Evolutionary conservation across 345 rosid genomes (phyloP).

Genomic region (Brassica cretica): DNA sequence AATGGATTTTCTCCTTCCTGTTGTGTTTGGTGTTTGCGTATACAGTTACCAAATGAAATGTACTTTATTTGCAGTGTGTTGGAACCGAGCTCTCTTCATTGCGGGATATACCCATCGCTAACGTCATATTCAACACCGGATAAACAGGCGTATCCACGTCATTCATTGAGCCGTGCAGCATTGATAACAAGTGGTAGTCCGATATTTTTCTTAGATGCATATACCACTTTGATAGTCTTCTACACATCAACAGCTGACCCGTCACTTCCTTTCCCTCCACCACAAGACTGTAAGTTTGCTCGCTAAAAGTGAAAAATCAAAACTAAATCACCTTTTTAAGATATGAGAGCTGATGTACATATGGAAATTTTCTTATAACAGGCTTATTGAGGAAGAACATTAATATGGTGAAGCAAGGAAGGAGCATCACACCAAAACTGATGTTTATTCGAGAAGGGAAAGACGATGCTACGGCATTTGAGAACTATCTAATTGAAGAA

Average conservation of each 20-base stretch:
- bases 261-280: slow-evolving; percentile 86
- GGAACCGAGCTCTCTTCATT: slow-evolving; percentile 88
- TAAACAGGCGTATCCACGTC: slow-evolving; percentile 87
- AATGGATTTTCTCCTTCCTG: not conserved
- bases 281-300: slow-evolving; percentile 79
- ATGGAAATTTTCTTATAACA: slow-evolving; percentile 19
- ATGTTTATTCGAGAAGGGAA: slow-evolving; percentile 80
- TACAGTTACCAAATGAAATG: not conserved
- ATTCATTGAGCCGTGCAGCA: slow-evolving; percentile 87
- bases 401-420: slow-evolving; percentile 84
- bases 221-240: slow-evolving; percentile 79
- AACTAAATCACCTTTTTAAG: slow-evolving; percentile 1
- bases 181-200: slow-evolving; percentile 94
- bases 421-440: slow-evolving; percentile 84
- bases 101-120: slow-evolving; percentile 78
- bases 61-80: slow-evolving; percentile 57
- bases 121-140: slow-evolving; percentile 80
- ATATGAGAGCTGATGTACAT: not conserved
- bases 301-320: not conserved
- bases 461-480: slow-evolving; percentile 78
- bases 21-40: not conserved
- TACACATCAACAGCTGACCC: slow-evolving; percentile 92
- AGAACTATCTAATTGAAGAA: slow-evolving; percentile 92
- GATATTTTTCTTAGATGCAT: slow-evolving; percentile 92
- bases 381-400: slow-evolving; percentile 79